phyloP scores from a whole-genome alignment of 768 basidiomycete species.

The Rhizopogon salebrosus region DNA sequence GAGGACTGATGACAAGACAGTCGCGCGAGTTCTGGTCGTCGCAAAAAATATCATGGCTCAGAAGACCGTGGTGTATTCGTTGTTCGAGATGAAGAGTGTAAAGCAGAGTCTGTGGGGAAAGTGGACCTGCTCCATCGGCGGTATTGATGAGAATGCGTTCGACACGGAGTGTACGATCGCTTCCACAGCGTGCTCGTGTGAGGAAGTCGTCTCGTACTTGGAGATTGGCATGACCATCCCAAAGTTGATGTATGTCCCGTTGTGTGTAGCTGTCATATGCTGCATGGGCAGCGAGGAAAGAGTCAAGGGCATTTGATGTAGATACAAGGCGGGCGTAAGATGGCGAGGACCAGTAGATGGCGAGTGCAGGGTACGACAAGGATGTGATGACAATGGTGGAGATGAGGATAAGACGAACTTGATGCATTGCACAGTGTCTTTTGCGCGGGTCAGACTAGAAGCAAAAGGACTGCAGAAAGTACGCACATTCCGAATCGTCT shows the following conservation, averaged over 20 bases:
- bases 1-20: constrained; percentile 71
- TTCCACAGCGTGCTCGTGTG: constrained; percentile 64
- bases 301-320: constrained; percentile 55
- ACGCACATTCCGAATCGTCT: constrained; percentile 79
- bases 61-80: constrained; percentile 41
- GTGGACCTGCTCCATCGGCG: constrained; percentile 40
- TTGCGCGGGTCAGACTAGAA: constrained; percentile 5
- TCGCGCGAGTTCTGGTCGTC: constrained; percentile 44
- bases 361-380: constrained; percentile 86
- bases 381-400: constrained; percentile 86
- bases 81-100: constrained; percentile 63
- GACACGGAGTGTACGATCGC: constrained; percentile 64
- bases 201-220: constrained; percentile 67
- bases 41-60: constrained; percentile 43
- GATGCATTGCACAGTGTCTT: constrained; percentile 87
- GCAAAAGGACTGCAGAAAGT: neutral
- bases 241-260: constrained; percentile 65
- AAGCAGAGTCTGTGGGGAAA: constrained; percentile 57
- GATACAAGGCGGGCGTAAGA: constrained; percentile 52
- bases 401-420: constrained; percentile 83
- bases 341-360: constrained; percentile 73
- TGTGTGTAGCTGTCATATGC: constrained; percentile 50
- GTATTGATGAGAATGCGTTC: constrained; percentile 64
- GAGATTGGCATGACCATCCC: constrained; percentile 61
- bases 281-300: constrained; percentile 49